A percentile compares a stretch with the other conserved stretches of the same genome.
These are phyloP conservation scores for Cordyceps tenuipes DNA, from an alignment of 2,329 filamentous ascomycete genomes.

Conservation along the genomic window DNA sequence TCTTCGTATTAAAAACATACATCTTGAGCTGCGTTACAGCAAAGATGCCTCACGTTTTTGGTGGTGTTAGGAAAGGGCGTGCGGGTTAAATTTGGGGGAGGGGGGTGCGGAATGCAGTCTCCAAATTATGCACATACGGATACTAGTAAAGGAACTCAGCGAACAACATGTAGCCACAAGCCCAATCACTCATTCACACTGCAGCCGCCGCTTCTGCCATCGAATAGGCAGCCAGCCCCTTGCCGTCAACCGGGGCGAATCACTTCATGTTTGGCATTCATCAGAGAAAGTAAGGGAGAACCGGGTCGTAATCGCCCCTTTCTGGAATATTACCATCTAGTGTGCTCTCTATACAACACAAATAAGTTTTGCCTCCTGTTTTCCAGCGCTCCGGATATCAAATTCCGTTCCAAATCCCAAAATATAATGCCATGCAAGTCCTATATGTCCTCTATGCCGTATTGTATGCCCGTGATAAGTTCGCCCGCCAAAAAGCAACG, in stretches of 20 bases:
- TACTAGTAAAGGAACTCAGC: not conserved
- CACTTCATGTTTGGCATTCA: not conserved
- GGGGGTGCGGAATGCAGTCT: not conserved
- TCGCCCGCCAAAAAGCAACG: not conserved
- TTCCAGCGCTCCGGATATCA: not conserved
- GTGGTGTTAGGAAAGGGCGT: not conserved
- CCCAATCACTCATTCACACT: not conserved
- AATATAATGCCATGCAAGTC: not conserved
- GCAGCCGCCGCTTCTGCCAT: not conserved
- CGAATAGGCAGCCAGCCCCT: not conserved
- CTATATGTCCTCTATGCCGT: constrained; percentile 1
- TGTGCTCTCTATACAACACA: not conserved
- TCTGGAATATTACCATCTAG: not conserved
- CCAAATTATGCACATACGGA: not conserved
- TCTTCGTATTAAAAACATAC: not conserved
- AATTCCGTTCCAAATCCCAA: constrained; percentile 7
- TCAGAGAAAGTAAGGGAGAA: not conserved
- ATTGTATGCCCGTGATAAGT: not conserved
- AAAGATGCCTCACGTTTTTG: not conserved
- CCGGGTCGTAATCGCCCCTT: not conserved
- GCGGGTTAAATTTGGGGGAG: not conserved
- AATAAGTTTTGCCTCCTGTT: not conserved
- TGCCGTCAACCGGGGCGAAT: not conserved
- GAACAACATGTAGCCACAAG: not conserved
- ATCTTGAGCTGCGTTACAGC: not conserved